These are phyloP conservation scores for Ogataea methylovora DNA, from an alignment of 805 yeast species.

Conservation along the genomic window DNA sequence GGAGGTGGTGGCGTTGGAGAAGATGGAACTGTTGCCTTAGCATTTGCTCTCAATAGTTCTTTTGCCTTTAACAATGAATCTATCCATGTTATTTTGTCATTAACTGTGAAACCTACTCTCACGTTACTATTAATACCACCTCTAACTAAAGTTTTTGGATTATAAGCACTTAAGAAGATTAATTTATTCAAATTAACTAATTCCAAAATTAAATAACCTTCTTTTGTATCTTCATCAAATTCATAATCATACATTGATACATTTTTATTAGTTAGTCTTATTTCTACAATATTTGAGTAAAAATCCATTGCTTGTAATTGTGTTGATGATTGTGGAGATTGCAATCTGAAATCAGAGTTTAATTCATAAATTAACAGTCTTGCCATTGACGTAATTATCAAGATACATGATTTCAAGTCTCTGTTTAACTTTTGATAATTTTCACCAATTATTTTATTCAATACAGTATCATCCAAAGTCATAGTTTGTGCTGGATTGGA, in stretches of 20 bases:
- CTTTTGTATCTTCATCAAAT: constrained; percentile 49
- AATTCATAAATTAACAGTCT: constrained; percentile 27
- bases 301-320: constrained; percentile 36
- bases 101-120: constrained; percentile 32
- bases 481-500: constrained; percentile 14
- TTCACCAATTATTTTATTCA: constrained; percentile 22
- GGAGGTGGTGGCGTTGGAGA: constrained; percentile 2
- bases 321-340: constrained; percentile 23
- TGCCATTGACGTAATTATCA: constrained; percentile 28
- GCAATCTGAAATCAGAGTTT: constrained; percentile 21
- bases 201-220: constrained; percentile 62
- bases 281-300: constrained; percentile 26
- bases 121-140: constrained; percentile 26
- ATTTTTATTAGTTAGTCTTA: constrained; percentile 39
- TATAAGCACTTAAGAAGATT: constrained; percentile 45
- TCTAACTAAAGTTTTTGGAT: constrained; percentile 22
- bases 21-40: constrained; percentile 1
- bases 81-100: constrained; percentile 54
- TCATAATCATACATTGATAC: constrained; percentile 79
- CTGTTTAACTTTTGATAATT: constrained; percentile 21
- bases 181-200: constrained; percentile 48
- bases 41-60: constrained; percentile 36
- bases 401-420: constrained; percentile 24
- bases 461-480: constrained; percentile 22
- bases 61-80: constrained; percentile 63